phyloP scores from a whole-genome alignment of 495 filamentous ascomycete species.

The Trichoderma gamsii region DNA sequence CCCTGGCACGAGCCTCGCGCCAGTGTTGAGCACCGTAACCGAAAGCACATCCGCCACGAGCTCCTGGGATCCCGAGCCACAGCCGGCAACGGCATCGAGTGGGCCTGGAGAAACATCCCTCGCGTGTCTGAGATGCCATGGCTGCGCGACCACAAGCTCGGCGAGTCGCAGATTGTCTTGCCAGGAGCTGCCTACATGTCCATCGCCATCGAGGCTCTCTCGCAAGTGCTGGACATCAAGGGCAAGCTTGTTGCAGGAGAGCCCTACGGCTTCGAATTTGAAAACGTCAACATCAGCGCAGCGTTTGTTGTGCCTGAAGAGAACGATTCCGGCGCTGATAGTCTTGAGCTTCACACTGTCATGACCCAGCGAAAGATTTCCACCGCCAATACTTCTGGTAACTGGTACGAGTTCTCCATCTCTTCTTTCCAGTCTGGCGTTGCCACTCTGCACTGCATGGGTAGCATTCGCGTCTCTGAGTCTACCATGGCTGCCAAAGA shows the following conservation, averaged over 20 bases:
- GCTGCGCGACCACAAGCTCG: slow-evolving; percentile 40
- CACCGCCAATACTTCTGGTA: slow-evolving; percentile 12
- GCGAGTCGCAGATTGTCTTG: slow-evolving; percentile 39
- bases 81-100: slow-evolving; percentile 43
- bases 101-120: slow-evolving; percentile 47
- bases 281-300: slow-evolving; percentile 36
- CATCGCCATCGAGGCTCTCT: slow-evolving; percentile 44
- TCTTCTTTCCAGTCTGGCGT: slow-evolving; percentile 22
- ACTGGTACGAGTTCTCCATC: slow-evolving; percentile 26
- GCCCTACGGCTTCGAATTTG: slow-evolving; percentile 37
- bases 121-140: slow-evolving; percentile 38
- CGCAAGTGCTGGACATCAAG: slow-evolving; percentile 35
- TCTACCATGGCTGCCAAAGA: background rate
- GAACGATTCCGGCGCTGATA: background rate
- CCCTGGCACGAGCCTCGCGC: slow-evolving; percentile 48
- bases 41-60: slow-evolving; percentile 41
- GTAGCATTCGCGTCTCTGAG: slow-evolving; percentile 15
- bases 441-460: slow-evolving; percentile 22
- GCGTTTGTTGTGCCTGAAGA: slow-evolving; percentile 29
- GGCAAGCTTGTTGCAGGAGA: slow-evolving; percentile 49
- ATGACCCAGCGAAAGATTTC: slow-evolving; percentile 22
- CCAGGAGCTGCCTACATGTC: slow-evolving; percentile 49
- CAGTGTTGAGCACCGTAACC: slow-evolving; percentile 45
- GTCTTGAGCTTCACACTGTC: slow-evolving; percentile 21
- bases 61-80: slow-evolving; percentile 46